Base-by-base conservation (phyloP, 176 grass and related monocot genomes). In the Phyllostachys edulis region DNA sequence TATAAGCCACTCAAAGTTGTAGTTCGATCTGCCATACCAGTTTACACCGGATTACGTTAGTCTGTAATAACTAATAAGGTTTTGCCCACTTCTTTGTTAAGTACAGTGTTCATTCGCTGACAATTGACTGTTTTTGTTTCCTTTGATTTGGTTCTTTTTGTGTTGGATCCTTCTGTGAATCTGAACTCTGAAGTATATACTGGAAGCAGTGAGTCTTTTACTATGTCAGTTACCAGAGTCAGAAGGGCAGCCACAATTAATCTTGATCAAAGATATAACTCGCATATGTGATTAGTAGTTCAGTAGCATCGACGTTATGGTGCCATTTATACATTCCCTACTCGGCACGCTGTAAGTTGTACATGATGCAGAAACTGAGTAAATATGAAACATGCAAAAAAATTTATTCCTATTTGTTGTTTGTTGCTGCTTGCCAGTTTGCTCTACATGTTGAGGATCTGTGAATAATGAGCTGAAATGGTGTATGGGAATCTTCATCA, bases 391-490 rank as follows among this genome's bases (percentile, higher is more conserved):
- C 18, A 0, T 36, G 39, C 18, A 6, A 9, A 38, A 82, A 40
- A 6, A 13, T 38, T 64, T 39, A 5, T 6, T 14, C 14, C 15
- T 37, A 38, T 63, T 29, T 82, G 44, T 41, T 64, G 20, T 75
- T 76, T 55, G 14, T 76, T 75, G 75, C 21, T 65, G 34, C n/a
- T 54, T 76, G 21, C 16, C 60, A 84, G 81, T 54, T 65, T 75
- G 81, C 81, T 74, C 69, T 27, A 17, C 44, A 64, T 26, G 70
- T 39, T 6, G 81, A 51, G 81, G 70, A 75, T 76, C 34, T 74
- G 60, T 55, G 71, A 84, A 76, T 84, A 84, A 76, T 40, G 73
- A 75, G 61, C 81, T 66, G 62, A 38, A 64, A 32, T 75, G 45
- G 32, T 54, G 15, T 27, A 75, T 55, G 60, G 45, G 60, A 82